Evolutionary conservation across 1,139 yeast species (phyloP).

Genomic region (Blastobotrys malaysiensis): DNA sequence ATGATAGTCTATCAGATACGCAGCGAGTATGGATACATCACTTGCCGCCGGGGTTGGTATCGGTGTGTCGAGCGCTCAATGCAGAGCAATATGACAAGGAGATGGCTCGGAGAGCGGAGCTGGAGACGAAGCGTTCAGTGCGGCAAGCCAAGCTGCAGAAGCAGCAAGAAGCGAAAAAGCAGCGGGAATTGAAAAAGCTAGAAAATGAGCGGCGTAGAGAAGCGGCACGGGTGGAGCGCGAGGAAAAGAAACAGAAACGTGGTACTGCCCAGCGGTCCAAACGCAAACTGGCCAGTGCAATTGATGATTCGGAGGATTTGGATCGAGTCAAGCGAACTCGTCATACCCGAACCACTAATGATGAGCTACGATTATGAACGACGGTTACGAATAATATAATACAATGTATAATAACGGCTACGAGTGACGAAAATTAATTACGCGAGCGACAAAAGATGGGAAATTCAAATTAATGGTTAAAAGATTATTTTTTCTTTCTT

Average conservation of each 20-base stretch:
- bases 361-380: too few relatives aligned
- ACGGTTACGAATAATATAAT: too few relatives aligned
- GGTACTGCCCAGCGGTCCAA: too few relatives aligned
- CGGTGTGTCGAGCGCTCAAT: conserved; percentile 31
- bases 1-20: conserved; percentile 36
- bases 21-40: conserved; percentile 37
- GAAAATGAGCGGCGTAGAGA: neutral
- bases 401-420: too few relatives aligned
- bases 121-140: neutral
- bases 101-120: neutral
- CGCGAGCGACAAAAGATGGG: neutral
- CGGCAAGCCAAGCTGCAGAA: neutral
- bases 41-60: conserved; percentile 26
- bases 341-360: too few relatives aligned
- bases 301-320: too few relatives aligned
- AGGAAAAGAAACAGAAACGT: too few relatives aligned
- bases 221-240: neutral
- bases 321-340: too few relatives aligned
- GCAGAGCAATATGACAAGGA: conserved; percentile 9
- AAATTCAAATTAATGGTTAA: neutral
- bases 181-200: neutral
- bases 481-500: too few relatives aligned
- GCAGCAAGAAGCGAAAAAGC: neutral
- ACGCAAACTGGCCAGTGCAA: too few relatives aligned
- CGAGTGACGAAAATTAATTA: too few relatives aligned